Evolutionary conservation across 345 rosid species (phyloP).

Genomic region (Zanthoxylum bungeanum): DNA sequence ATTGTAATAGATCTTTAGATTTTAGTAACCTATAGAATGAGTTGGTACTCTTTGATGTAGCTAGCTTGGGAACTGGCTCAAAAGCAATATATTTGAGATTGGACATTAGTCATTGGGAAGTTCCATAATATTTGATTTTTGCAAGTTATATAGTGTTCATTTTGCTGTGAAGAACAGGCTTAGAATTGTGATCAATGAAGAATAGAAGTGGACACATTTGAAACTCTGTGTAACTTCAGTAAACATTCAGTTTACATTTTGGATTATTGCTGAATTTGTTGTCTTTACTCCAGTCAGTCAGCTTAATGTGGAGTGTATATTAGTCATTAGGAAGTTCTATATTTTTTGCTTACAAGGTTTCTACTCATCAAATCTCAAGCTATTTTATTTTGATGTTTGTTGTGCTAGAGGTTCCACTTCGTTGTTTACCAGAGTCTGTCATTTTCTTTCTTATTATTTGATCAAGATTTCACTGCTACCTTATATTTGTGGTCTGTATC

Average conservation of each 20-base stretch:
- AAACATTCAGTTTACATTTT: neutral
- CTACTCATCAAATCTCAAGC: conserved; percentile 1
- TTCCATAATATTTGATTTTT: no score
- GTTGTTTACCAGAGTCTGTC: neutral
- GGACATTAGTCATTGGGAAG: no score
- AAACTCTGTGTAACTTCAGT: no score
- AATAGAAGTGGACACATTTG: neutral
- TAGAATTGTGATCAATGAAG: neutral
- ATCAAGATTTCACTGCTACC: neutral
- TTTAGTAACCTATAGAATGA: neutral
- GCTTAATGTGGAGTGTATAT: neutral
- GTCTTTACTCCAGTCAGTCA: neutral
- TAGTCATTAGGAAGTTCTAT: no score
- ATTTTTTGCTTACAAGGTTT: no score
- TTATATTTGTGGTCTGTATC: no score
- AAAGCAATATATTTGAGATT: neutral
- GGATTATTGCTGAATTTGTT: neutral
- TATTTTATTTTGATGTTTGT: neutral
- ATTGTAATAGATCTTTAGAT: neutral
- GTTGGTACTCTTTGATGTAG: neutral
- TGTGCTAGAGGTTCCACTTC: neutral
- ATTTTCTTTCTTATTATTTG: neutral
- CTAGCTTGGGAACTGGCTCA: no score
- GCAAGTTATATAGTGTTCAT: no score
- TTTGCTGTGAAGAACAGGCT: neutral